Conservation (phyloP, 768 basidiomycete genomes). For the Rhodotorula kratochvilovae region DNA sequence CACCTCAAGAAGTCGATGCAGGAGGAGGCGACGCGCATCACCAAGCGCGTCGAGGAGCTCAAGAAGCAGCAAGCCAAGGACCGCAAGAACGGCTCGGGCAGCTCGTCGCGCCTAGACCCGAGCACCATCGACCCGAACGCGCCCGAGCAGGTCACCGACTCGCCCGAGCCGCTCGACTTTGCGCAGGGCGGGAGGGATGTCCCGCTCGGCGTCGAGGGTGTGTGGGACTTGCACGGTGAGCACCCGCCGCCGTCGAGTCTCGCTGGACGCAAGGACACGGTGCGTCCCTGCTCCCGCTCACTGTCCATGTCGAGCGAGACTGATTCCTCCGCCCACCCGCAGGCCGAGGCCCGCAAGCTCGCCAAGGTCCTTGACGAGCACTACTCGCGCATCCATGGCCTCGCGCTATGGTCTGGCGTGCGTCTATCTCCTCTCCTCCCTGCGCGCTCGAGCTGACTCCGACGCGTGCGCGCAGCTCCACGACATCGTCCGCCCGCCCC, state of each 20-base stretch:
- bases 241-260: conserved; percentile 87
- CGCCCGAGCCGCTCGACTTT: conserved; percentile 42
- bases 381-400: conserved; percentile 24
- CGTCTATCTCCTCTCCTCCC: not conserved
- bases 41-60: conserved; percentile 53
- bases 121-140: conserved; percentile 21
- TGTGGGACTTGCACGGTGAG: conserved; percentile 83
- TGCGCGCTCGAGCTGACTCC: not conserved
- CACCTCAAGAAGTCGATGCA: conserved; percentile 55
- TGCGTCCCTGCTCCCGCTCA: conserved; percentile 20
- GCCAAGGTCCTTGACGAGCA: conserved; percentile 37
- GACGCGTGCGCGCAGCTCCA: conserved; percentile 7
- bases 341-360: conserved; percentile 27
- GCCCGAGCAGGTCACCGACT: conserved; percentile 31
- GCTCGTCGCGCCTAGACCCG: conserved; percentile 10
- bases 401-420: conserved; percentile 33
- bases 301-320: not conserved
- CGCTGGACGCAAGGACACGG: conserved; percentile 78
- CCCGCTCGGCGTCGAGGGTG: conserved; percentile 54
- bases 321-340: not conserved
- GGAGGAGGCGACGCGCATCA: conserved; percentile 59
- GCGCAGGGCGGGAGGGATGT: conserved; percentile 41
- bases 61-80: conserved; percentile 43
- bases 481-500: conserved; percentile 16
- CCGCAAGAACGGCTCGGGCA: not conserved